A percentile compares a stretch with the other conserved stretches of the same genome.
Evolutionary conservation across 352 stramenopile genomes (phyloP).

Genomic region (Globisporangium paddicum): DNA sequence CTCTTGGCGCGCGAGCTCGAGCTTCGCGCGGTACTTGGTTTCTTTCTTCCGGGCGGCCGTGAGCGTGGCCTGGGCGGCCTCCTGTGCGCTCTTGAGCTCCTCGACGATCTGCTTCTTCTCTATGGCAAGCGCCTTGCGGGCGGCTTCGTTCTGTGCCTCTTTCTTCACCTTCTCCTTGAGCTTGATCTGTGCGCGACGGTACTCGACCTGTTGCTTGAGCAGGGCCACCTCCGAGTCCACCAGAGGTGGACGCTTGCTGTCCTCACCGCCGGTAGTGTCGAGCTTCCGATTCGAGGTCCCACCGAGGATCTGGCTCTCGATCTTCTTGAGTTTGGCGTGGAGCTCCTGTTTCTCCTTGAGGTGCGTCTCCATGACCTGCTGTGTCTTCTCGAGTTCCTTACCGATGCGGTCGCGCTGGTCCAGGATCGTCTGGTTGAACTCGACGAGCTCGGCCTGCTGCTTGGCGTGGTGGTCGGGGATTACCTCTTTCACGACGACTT

Average conservation of each 20-base stretch:
- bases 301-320: conserved; percentile 75
- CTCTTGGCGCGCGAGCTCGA: conserved; percentile 82
- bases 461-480: conserved; percentile 64
- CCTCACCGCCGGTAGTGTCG: conserved; percentile 9
- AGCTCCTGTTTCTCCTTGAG: conserved; percentile 14
- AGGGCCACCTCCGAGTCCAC: conserved; percentile 69
- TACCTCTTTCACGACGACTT: conserved; percentile 78
- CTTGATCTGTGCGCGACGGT: conserved; percentile 72
- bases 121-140: conserved; percentile 43
- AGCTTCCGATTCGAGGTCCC: conserved; percentile 24
- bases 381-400: conserved; percentile 65
- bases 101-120: conserved; percentile 76
- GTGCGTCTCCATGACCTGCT: conserved; percentile 63
- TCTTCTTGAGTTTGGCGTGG: conserved; percentile 67
- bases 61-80: conserved; percentile 52
- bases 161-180: conserved; percentile 71
- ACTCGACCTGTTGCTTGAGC: conserved; percentile 81
- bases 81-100: conserved; percentile 68
- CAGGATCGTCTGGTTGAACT: conserved; percentile 61
- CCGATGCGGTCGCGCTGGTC: conserved; percentile 69
- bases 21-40: conserved; percentile 76
- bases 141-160: conserved; percentile 57
- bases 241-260: neutral
- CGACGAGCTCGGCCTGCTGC: conserved; percentile 54
- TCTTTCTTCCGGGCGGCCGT: conserved; percentile 59